Percentiles rank a stretch among this genome's conserved stretches.
Conservation (phyloP, 495 filamentous ascomycete genomes). For the Hypomontagnella submonticulosa region DNA sequence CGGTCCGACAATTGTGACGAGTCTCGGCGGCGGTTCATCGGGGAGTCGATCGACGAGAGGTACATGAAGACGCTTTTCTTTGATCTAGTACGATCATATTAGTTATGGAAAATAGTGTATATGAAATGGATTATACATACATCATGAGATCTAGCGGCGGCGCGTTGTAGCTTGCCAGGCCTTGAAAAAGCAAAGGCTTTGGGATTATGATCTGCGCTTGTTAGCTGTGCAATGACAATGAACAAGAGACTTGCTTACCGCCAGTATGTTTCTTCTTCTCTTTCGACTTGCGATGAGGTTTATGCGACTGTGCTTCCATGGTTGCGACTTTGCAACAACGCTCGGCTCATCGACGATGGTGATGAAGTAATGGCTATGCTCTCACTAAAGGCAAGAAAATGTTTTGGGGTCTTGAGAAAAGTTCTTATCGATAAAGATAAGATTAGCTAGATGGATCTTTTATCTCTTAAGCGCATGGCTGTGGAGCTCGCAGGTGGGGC, state of each 20-base stretch:
- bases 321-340: constrained; percentile 28
- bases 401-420: constrained; percentile 6
- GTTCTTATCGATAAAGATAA: constrained; percentile 44
- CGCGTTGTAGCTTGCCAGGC: constrained; percentile 83
- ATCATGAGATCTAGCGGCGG: constrained; percentile 91
- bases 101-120: background rate
- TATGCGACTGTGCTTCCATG: constrained; percentile 88
- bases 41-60: constrained; percentile 94
- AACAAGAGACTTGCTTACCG: constrained; percentile 38
- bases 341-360: constrained; percentile 6
- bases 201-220: constrained; percentile 75
- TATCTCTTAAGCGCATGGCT: background rate
- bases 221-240: constrained; percentile 19
- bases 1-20: constrained; percentile 93
- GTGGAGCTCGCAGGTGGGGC: constrained; percentile 3
- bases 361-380: background rate
- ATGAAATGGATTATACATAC: constrained; percentile 58
- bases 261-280: constrained; percentile 85
- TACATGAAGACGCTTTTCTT: constrained; percentile 95
- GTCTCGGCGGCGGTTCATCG: constrained; percentile 91
- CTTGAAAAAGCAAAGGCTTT: constrained; percentile 91
- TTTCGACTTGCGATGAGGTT: constrained; percentile 86
- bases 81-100: constrained; percentile 66
- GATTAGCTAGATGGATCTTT: constrained; percentile 1
- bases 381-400: constrained; percentile 24